phyloP scores from a whole-genome alignment of 2,329 filamentous ascomycete species.

The Gaeumannomyces sp. region DNA sequence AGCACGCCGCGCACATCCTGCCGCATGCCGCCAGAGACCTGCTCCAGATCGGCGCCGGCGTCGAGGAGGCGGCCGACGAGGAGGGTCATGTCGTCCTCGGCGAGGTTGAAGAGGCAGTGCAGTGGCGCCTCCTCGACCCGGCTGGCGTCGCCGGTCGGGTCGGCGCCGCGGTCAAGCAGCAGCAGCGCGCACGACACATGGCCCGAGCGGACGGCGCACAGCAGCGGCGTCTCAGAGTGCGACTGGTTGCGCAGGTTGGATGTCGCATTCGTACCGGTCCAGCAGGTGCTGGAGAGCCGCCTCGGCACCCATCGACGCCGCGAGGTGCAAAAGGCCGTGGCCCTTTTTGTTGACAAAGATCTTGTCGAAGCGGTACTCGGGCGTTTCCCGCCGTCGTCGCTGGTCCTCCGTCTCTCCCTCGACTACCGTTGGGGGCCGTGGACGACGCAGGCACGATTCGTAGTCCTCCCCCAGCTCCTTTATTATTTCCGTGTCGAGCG shows the following conservation, averaged over 20 bases:
- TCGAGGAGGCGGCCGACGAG: slow-evolving; percentile 11
- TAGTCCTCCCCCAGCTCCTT: slow-evolving; percentile 11
- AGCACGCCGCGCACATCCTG: slow-evolving; percentile 10
- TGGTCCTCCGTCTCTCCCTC: background rate
- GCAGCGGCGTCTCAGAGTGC: slow-evolving; percentile 13
- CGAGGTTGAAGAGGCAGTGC: slow-evolving; percentile 13
- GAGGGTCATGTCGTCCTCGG: slow-evolving; percentile 11
- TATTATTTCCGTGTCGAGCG: slow-evolving; percentile 11
- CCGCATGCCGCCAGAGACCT: slow-evolving; percentile 7
- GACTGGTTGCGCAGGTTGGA: slow-evolving; percentile 13
- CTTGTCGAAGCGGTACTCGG: slow-evolving; percentile 11
- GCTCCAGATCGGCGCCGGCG: slow-evolving; percentile 14
- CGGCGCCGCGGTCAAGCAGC: slow-evolving; percentile 13
- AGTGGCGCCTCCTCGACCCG: slow-evolving; percentile 13
- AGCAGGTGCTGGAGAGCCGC: slow-evolving; percentile 10
- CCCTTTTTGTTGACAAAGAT: slow-evolving; percentile 16
- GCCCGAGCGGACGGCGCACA: slow-evolving; percentile 12
- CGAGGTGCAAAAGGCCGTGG: slow-evolving; percentile 14
- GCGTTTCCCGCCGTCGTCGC: background rate
- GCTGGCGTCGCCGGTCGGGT: slow-evolving; percentile 12
- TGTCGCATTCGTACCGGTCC: slow-evolving; percentile 13
- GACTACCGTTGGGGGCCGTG: background rate
- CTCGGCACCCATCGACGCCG: slow-evolving; percentile 10
- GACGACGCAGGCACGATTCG: slow-evolving; percentile 10
- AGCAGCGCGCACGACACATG: slow-evolving; percentile 10